Evolutionary conservation across 768 basidiomycete species (phyloP).

Genomic region (Lyophyllum atratum): DNA sequence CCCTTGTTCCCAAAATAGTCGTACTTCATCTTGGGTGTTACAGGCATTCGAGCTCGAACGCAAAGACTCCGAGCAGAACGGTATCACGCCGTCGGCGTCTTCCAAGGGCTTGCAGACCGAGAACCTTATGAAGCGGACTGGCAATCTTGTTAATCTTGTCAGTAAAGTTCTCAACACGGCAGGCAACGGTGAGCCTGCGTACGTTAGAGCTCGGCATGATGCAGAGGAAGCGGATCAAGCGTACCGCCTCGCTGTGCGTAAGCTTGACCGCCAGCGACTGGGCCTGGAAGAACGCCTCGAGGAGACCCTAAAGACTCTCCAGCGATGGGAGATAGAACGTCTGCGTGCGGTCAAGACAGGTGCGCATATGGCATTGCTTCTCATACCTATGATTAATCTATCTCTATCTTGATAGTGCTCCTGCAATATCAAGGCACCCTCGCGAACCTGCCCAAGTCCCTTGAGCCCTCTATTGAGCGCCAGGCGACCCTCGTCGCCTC

Average conservation of each 20-base stretch:
- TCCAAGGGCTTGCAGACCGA: conserved; percentile 37
- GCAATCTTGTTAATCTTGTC: conserved; percentile 69
- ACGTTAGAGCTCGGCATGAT: conserved; percentile 72
- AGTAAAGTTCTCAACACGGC: conserved; percentile 65
- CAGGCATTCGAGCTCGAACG: conserved; percentile 64
- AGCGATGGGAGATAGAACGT: conserved; percentile 85
- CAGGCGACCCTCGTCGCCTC: conserved; percentile 77
- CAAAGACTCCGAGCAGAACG: conserved; percentile 27
- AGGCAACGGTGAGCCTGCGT: conserved; percentile 58
- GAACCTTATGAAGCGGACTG: conserved; percentile 68
- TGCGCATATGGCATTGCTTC: no score
- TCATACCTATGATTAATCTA: conserved; percentile 19
- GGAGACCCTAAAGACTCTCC: conserved; percentile 75
- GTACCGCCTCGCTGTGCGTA: conserved; percentile 80
- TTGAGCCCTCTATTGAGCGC: conserved; percentile 65
- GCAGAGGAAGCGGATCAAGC: conserved; percentile 79
- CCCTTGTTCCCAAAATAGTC: not conserved
- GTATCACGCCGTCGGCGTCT: conserved; percentile 22
- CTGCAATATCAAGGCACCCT: conserved; percentile 87
- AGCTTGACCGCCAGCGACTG: conserved; percentile 83
- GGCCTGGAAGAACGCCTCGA: conserved; percentile 86
- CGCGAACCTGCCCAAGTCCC: conserved; percentile 65
- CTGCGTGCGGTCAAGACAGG: conserved; percentile 85
- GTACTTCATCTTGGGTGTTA: not conserved
- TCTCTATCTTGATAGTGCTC: conserved; percentile 49